Base-by-base conservation (phyloP, 345 rosid species). In the Rhodamnia argentea region DNA sequence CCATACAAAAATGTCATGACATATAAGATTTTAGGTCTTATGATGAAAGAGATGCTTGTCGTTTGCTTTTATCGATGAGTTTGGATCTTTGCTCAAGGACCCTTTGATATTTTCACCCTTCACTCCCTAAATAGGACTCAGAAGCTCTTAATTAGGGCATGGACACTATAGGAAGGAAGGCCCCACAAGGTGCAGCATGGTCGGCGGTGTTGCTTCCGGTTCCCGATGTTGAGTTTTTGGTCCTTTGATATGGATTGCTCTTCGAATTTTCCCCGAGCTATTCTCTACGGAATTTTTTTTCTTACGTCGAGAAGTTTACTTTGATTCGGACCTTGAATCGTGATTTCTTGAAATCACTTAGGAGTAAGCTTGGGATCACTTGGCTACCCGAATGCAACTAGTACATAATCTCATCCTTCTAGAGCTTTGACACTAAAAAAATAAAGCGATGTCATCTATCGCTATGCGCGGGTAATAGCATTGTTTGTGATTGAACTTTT, bases 401-500 rank as follows among this genome's bases (percentile, higher is more conserved):
- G 13, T 64, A 16, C 76, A 64, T 64, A 32, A 64, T 16, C 76
- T n/a, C n/a, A n/a, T n/a, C n/a, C n/a, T 32, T 64, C 44, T 8
- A 64, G 4, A 32, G 15, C 75, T 62, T 62, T 3, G 10, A 60
- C 29, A 60, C 22, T 29, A 6, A 27, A 55, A 55, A 16, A 20
- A 55, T 2, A 20, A 20, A 20, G 11, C 1, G 4, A 20, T 55
- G 58, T 10, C n/a, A 24, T 10, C 10, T 57, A 7, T 54, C 6
- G 23, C 9, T 56, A 22, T 56, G 24, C 10, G 22, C 12, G 4
- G 24, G 11, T 4, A 22, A 56, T 22, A 56, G 26, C 20, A 64
- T 0, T 1, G 4, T 3, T 9, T 16, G 1, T 4, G 13, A 42
- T 7, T 64, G 10, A 32, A 16, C 18, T 3, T 32, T 64, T 1